A percentile compares a stretch with the other conserved stretches of the same genome.
Evolutionary conservation across 2,329 filamentous ascomycete genomes (phyloP).

Genomic region (Claviceps humidiphila): DNA sequence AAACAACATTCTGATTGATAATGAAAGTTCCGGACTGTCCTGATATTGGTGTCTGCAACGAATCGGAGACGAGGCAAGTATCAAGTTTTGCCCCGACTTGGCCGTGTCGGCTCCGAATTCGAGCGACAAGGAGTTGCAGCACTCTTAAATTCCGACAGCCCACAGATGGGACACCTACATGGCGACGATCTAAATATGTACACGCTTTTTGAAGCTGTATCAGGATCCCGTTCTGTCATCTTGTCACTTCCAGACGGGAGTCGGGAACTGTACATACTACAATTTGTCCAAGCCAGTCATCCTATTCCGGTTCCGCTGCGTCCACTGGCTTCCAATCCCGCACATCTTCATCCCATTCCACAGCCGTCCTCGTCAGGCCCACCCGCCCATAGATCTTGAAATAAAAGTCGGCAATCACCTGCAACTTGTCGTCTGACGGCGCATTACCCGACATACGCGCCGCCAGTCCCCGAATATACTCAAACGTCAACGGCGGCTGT

Average conservation of each 20-base stretch:
- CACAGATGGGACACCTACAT: conserved; percentile 7
- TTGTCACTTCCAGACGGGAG: no score
- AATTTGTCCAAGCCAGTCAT: no score
- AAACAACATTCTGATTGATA: no score
- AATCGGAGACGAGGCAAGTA: background rate
- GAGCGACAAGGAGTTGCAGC: conserved; percentile 1
- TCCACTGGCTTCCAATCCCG: background rate
- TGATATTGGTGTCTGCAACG: no score
- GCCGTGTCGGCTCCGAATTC: conserved; percentile 2
- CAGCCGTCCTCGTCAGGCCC: conserved; percentile 3
- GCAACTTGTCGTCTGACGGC: conserved; percentile 5
- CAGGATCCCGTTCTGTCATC: no score
- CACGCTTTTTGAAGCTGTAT: conserved; percentile 7
- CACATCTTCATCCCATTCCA: conserved; percentile 2
- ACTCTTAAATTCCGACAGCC: background rate
- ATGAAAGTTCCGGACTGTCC: no score
- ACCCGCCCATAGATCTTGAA: conserved; percentile 5
- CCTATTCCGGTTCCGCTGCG: no score
- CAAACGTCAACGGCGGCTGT: conserved; percentile 6
- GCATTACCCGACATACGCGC: conserved; percentile 8
- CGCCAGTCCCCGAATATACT: conserved; percentile 8
- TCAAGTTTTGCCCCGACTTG: conserved; percentile 5
- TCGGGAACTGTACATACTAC: no score
- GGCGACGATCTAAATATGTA: conserved; percentile 6
- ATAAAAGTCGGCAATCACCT: conserved; percentile 7